phyloP scores from a whole-genome alignment of 768 basidiomycete species.

The Hortiboletus campestris region DNA sequence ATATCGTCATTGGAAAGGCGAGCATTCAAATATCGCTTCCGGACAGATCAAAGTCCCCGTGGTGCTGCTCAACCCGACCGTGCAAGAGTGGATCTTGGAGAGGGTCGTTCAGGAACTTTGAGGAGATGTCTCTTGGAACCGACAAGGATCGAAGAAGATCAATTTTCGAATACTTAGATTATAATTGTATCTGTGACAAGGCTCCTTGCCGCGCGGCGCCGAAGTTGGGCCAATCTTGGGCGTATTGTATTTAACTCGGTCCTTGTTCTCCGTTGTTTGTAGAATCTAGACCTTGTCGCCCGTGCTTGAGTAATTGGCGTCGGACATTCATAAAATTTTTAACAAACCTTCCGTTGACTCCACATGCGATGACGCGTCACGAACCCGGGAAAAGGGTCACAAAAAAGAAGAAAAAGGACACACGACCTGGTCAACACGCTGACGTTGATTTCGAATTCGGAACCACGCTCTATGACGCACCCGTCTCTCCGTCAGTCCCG shows the following conservation, averaged over 20 bases:
- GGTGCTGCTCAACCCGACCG: slow-evolving; percentile 1
- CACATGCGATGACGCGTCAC: neutral
- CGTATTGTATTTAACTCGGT: no score
- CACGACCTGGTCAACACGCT: neutral
- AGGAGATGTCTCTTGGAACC: neutral
- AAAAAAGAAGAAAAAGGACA: neutral
- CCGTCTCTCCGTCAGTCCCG: neutral
- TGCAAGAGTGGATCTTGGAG: slow-evolving; percentile 14
- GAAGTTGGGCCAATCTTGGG: no score
- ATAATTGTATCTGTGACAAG: no score
- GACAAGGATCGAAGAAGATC: neutral
- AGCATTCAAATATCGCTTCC: neutral
- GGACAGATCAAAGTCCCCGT: slow-evolving; percentile 17
- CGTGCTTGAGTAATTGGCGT: no score
- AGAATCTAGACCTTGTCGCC: no score
- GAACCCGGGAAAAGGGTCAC: neutral
- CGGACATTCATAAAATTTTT: no score
- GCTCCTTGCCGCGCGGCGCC: no score
- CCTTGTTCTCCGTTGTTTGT: no score
- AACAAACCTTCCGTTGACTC: neutral
- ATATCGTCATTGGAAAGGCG: slow-evolving; percentile 9
- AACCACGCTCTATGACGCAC: neutral
- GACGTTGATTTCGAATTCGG: neutral
- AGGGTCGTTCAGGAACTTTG: slow-evolving; percentile 15
- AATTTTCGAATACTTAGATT: neutral